Evolutionary conservation across 2,329 filamentous ascomycete species (phyloP).

Genomic region (Diplodia intermedia): DNA sequence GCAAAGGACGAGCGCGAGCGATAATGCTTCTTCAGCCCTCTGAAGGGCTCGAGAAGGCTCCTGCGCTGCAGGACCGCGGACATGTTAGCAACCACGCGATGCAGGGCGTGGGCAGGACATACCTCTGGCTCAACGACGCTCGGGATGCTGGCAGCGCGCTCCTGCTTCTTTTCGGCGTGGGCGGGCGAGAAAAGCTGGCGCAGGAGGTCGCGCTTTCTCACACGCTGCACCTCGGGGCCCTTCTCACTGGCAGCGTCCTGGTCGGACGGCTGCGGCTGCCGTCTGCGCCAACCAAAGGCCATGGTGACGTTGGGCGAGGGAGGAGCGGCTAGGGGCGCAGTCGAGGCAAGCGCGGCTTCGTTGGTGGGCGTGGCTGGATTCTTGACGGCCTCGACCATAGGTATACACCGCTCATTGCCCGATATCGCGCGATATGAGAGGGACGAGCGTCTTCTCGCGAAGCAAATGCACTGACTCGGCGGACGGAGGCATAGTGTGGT

Average conservation of each 20-base stretch:
- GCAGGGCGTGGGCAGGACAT: constrained; percentile 1
- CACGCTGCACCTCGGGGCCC: constrained; percentile 18
- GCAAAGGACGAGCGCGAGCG: constrained; percentile 28
- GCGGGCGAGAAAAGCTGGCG: constrained; percentile 27
- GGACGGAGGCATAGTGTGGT: constrained; percentile 23
- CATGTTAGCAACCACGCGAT: constrained; percentile 16
- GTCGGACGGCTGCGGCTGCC: constrained; percentile 25
- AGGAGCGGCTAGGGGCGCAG: neutral
- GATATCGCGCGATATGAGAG: constrained; percentile 31
- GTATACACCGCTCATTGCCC: constrained; percentile 33
- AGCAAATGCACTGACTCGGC: constrained; percentile 28
- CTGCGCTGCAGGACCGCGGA: constrained; percentile 22
- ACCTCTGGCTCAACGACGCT: constrained; percentile 26
- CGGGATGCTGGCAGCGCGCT: constrained; percentile 22
- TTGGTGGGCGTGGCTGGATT: constrained; percentile 21
- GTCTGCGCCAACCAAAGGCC: constrained; percentile 31
- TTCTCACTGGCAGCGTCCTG: constrained; percentile 13
- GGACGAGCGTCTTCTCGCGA: constrained; percentile 27
- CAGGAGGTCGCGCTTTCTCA: constrained; percentile 32
- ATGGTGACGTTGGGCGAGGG: constrained; percentile 12
- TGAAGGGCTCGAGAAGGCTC: constrained; percentile 27
- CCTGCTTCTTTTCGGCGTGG: constrained; percentile 22
- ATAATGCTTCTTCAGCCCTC: constrained; percentile 26
- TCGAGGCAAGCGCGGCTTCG: constrained; percentile 14
- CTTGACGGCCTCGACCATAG: constrained; percentile 17